A percentile compares a stretch with the other conserved stretches of the same genome.
Evolutionary conservation across 2,329 filamentous ascomycete genomes (phyloP).

Genomic region (Diplodia mutila): DNA sequence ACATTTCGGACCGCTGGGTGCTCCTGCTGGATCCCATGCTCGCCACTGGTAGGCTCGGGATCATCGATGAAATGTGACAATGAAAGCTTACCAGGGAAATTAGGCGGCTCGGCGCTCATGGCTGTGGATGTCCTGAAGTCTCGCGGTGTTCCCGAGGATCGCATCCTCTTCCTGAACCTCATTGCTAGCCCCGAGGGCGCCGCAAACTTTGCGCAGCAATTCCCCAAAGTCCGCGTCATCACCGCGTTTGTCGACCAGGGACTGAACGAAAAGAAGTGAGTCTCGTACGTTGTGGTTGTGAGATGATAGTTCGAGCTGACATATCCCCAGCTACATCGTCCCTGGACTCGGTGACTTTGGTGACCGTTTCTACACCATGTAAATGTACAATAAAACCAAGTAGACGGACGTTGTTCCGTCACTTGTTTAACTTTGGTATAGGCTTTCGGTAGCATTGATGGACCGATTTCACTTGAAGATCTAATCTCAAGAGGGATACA

Average conservation of each 20-base stretch:
- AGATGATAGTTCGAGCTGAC: slow-evolving; percentile 35
- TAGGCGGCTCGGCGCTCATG: slow-evolving; percentile 94
- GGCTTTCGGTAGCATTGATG: neutral
- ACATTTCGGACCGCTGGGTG: slow-evolving; percentile 92
- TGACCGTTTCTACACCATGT: slow-evolving; percentile 93
- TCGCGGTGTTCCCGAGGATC: slow-evolving; percentile 89
- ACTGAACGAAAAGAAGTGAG: slow-evolving; percentile 96
- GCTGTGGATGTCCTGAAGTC: slow-evolving; percentile 90
- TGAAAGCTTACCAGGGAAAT: neutral
- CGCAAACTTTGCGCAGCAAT: slow-evolving; percentile 83
- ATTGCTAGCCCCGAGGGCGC: slow-evolving; percentile 97
- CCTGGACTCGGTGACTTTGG: slow-evolving; percentile 95
- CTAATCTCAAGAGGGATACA: neutral
- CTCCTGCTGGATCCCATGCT: slow-evolving; percentile 98
- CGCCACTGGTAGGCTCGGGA: slow-evolving; percentile 72
- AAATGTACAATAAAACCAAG: slow-evolving; percentile 31
- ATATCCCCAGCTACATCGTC: slow-evolving; percentile 78
- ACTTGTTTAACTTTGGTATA: neutral
- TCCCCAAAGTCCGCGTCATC: slow-evolving; percentile 86
- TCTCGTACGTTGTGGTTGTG: slow-evolving; percentile 29
- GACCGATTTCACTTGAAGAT: neutral
- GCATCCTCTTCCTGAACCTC: slow-evolving; percentile 93
- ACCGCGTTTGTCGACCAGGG: slow-evolving; percentile 96
- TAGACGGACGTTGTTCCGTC: neutral
- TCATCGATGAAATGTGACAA: too few species aligned